Percentiles rank a stretch among this genome's conserved stretches.
Evolutionary conservation across 352 stramenopile genomes (phyloP).

Genomic region (Globisporangium alternatum): DNA sequence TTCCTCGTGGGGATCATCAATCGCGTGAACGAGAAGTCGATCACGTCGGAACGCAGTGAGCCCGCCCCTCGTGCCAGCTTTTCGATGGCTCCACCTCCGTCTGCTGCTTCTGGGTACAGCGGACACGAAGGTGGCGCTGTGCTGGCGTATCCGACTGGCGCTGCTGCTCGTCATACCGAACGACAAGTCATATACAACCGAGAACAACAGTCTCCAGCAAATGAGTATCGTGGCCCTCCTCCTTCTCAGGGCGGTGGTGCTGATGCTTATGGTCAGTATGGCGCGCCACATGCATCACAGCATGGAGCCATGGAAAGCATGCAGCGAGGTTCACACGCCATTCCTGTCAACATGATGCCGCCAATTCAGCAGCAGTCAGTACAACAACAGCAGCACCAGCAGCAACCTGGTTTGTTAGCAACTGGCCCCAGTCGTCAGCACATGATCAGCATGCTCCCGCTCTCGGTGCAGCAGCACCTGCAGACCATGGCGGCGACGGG

Average conservation of each 20-base stretch:
- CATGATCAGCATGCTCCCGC: constrained; percentile 34
- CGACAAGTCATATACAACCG: constrained; percentile 5
- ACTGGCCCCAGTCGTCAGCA: constrained; percentile 15
- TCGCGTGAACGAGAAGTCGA: constrained; percentile 65
- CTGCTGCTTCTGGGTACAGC: constrained; percentile 1
- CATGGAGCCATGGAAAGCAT: constrained; percentile 15
- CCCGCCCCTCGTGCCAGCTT: neutral
- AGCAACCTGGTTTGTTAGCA: constrained; percentile 7
- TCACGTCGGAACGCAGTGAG: constrained; percentile 23
- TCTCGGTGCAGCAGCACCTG: constrained; percentile 69
- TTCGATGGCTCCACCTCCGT: neutral
- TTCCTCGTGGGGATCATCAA: constrained; percentile 87
- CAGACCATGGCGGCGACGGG: constrained; percentile 52
- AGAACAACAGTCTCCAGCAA: constrained; percentile 15
- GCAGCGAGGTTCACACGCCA: constrained; percentile 2
- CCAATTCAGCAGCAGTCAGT: neutral
- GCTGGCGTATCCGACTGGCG: constrained; percentile 8
- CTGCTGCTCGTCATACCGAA: neutral
- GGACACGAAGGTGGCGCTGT: constrained; percentile 2
- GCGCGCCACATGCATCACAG: constrained; percentile 24
- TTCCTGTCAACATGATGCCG: constrained; percentile 7
- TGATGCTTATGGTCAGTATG: constrained; percentile 28
- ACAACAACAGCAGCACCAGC: neutral
- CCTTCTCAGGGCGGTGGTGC: neutral
- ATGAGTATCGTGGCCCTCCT: constrained; percentile 19